Evolutionary conservation across 2,329 filamentous ascomycete species (phyloP), one percentile per base, ranked within the genome.

Genomic region (Fusarium tuaranense): DNA sequence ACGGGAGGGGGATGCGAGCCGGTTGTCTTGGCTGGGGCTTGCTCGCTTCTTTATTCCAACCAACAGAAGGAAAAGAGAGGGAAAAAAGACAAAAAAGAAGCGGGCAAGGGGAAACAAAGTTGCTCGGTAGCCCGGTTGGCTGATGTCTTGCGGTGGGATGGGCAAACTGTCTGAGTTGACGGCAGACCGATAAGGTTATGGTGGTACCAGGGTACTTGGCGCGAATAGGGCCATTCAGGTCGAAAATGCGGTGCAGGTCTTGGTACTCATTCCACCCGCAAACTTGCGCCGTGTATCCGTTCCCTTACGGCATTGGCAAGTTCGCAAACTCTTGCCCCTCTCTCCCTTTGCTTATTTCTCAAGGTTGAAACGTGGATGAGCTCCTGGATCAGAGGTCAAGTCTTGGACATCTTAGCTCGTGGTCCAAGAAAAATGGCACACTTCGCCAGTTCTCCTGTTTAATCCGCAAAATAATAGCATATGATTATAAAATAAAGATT

Each of bases 21-120:
- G 63, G 55, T 46, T 53, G 53, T 65, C 67, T 75, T 70, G 73
- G 73, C 64, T 61, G 59, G 46, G 51, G 51, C 34, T 39, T 20
- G 10, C 61, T 76, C 71, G 65, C 73, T 74, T 74, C 64, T 69
- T 57, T 39, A 58, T 73, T 57, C 73, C 51, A 71, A 71, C 70
- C 51, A 73, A 62, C 44, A 51, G 41, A 41, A 41, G 55, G 16
- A 34, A 63, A 18, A 32, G 57, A 36, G 14, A 22, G 30, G 32
- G 38, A 30, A 30, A 64, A 38, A 55, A 63, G 30, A 32, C 30
- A 32, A 51, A 30, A 22, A 63, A 36, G 61, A 63, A 59, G 30
- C 25, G 48, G 48, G 27, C 25, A 67, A 72, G 57, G 27, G 61
- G 51, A 62, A 53, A 53, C 32, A 66, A 25, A 57, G 58, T 60